phyloP scores from a whole-genome alignment of 2,329 filamentous ascomycete genomes.

The Coniochaeta sp. region DNA sequence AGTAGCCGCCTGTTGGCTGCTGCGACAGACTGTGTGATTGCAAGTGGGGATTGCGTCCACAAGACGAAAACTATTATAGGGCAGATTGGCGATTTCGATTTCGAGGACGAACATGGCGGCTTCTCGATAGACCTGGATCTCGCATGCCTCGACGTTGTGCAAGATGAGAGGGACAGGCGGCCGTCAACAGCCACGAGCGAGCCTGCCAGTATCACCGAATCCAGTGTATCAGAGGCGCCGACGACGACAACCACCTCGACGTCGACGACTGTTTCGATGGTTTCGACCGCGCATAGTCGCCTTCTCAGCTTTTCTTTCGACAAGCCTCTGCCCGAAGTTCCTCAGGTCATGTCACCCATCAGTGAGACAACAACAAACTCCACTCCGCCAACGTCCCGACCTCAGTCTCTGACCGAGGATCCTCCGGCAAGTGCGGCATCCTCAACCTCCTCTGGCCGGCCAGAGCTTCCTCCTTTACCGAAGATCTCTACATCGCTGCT shows the following conservation, averaged over 20 bases:
- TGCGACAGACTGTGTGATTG: conserved; percentile 81
- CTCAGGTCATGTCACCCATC: conserved; percentile 41
- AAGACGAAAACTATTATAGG: conserved; percentile 83
- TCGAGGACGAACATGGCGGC: conserved; percentile 57
- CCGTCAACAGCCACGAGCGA: conserved; percentile 24
- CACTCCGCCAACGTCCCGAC: conserved; percentile 32
- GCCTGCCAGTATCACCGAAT: conserved; percentile 29
- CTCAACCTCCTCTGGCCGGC: conserved; percentile 40
- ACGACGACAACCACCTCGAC: too few relatives aligned
- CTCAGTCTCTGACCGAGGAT: conserved; percentile 35
- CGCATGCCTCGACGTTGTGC: conserved; percentile 37
- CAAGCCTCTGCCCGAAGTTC: conserved; percentile 63
- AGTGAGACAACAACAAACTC: conserved; percentile 4
- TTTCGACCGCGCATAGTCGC: conserved; percentile 25
- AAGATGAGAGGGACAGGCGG: conserved; percentile 21
- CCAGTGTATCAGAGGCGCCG: conserved; percentile 22
- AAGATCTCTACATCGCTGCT: conserved; percentile 47
- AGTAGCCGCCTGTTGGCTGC: conserved; percentile 69
- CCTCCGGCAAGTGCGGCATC: conserved; percentile 35
- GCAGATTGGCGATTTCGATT: conserved; percentile 83
- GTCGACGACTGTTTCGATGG: conserved; percentile 23
- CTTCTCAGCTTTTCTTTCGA: conserved; percentile 43
- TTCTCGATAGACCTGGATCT: conserved; percentile 53
- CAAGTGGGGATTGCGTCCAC: conserved; percentile 84
- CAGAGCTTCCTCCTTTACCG: conserved; percentile 47